Conservation (phyloP, 1,284 basidiomycete species). For the Irpex sp. region DNA sequence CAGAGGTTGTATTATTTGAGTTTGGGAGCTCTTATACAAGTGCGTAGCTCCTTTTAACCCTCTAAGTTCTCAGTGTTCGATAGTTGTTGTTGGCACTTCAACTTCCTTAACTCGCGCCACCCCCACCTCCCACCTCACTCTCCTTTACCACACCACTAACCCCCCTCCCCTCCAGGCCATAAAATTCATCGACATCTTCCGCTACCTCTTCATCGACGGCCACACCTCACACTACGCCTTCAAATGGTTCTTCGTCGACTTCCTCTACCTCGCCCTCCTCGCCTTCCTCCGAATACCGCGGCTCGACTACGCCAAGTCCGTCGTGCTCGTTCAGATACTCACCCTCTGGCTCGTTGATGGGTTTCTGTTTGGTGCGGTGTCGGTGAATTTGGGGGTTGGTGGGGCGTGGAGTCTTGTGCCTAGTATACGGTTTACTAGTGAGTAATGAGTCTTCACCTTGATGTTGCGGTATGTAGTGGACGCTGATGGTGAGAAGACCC, state of each 20-base stretch:
- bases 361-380: constrained; percentile 64
- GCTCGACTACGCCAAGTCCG: constrained; percentile 60
- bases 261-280: constrained; percentile 53
- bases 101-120: background rate
- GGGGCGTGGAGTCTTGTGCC: constrained; percentile 17
- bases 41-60: too few species aligned
- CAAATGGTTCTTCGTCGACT: constrained; percentile 73
- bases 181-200: constrained; percentile 59
- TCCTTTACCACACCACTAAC: background rate
- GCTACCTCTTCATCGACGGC: constrained; percentile 41
- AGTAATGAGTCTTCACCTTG: constrained; percentile 5
- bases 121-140: too few species aligned
- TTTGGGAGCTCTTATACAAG: constrained; percentile 39
- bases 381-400: constrained; percentile 17
- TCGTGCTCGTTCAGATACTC: constrained; percentile 54
- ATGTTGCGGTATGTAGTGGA: too few species aligned
- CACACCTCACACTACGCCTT: constrained; percentile 30
- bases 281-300: constrained; percentile 73
- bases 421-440: constrained; percentile 26
- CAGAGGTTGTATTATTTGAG: constrained; percentile 45
- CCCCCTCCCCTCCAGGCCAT: constrained; percentile 40
- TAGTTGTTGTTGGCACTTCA: background rate
- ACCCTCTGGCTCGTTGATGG: constrained; percentile 59
- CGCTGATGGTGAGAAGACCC: constrained; percentile 25
- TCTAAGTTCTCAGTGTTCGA: too few species aligned